Percentiles rank a stretch among this genome's conserved stretches.
These are phyloP conservation scores for Sclerotiophoma versabilis DNA, from an alignment of 2,329 filamentous ascomycete genomes.

Conservation along the genomic window DNA sequence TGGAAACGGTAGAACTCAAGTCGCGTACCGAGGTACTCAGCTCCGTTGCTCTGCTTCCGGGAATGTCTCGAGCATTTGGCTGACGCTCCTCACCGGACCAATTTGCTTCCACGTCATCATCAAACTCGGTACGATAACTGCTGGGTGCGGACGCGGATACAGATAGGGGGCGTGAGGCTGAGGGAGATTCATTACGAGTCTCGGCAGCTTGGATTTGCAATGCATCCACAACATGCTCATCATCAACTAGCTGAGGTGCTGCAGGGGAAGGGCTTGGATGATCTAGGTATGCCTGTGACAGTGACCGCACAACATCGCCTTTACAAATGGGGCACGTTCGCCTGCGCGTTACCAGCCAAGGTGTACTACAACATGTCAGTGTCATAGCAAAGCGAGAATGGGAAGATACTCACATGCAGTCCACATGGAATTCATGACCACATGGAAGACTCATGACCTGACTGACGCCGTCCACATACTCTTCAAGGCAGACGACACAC, in stretches of 20 bases:
- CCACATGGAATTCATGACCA: slow-evolving; percentile 95
- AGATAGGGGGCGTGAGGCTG: slow-evolving; percentile 59
- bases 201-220: slow-evolving; percentile 56
- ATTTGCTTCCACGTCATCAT: slow-evolving; percentile 44
- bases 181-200: slow-evolving; percentile 57
- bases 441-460: slow-evolving; percentile 96
- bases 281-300: slow-evolving; percentile 45
- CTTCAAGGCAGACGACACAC: slow-evolving; percentile 95
- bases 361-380: slow-evolving; percentile 68
- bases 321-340: slow-evolving; percentile 99
- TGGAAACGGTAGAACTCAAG: slow-evolving; percentile 43
- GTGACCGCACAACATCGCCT: slow-evolving; percentile 80
- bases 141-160: slow-evolving; percentile 25
- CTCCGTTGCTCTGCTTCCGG: slow-evolving; percentile 21
- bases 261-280: slow-evolving; percentile 32
- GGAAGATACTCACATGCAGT: slow-evolving; percentile 85
- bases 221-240: slow-evolving; percentile 51
- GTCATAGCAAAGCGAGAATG: neutral
- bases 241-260: slow-evolving; percentile 21
- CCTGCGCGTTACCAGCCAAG: slow-evolving; percentile 93
- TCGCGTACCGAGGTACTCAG: slow-evolving; percentile 38
- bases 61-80: slow-evolving; percentile 30
- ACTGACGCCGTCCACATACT: slow-evolving; percentile 93
- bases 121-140: slow-evolving; percentile 12
- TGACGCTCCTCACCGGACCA: slow-evolving; percentile 54